Evolutionary conservation across 1,284 basidiomycete species (phyloP).

Genomic region (Thelephora terrestris): DNA sequence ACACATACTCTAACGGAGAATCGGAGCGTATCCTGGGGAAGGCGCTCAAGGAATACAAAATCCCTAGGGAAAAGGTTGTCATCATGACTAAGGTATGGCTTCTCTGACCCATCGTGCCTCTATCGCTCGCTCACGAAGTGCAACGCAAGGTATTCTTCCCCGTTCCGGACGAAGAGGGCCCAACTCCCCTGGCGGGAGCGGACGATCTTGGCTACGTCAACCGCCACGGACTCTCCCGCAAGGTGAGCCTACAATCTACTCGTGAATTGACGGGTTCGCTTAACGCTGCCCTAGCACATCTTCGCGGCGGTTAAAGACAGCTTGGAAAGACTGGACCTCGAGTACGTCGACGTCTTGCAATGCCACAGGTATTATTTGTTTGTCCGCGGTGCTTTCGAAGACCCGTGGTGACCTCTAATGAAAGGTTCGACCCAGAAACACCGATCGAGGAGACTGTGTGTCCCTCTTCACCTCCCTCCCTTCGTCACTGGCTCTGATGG

Average conservation of each 20-base stretch:
- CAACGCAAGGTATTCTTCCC: slow-evolving; percentile 10
- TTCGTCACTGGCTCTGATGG: neutral
- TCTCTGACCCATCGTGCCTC: neutral
- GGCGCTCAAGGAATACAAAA: slow-evolving; percentile 18
- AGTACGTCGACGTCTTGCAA: slow-evolving; percentile 63
- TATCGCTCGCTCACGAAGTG: slow-evolving; percentile 8
- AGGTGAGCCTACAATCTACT: slow-evolving; percentile 11
- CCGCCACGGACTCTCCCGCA: slow-evolving; percentile 24
- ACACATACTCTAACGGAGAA: slow-evolving; percentile 26
- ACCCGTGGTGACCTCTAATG: slow-evolving; percentile 3
- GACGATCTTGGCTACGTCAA: slow-evolving; percentile 21
- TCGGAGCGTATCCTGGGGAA: slow-evolving; percentile 24
- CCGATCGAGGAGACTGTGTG: slow-evolving; percentile 32
- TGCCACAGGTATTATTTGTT: slow-evolving; percentile 27
- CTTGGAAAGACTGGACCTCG: slow-evolving; percentile 53
- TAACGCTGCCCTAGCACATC: slow-evolving; percentile 37
- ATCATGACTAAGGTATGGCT: slow-evolving; percentile 22
- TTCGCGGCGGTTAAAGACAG: slow-evolving; percentile 65
- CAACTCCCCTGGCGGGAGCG: neutral
- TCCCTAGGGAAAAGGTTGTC: slow-evolving; percentile 30
- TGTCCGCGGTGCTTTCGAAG: slow-evolving; percentile 24
- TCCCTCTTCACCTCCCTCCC: slow-evolving; percentile 5
- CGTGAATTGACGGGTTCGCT: neutral
- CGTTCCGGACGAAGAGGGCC: slow-evolving; percentile 3
- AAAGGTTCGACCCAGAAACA: slow-evolving; percentile 35